Evolutionary conservation across 2,329 filamentous ascomycete species (phyloP).

Genomic region (Periconia sp.): DNA sequence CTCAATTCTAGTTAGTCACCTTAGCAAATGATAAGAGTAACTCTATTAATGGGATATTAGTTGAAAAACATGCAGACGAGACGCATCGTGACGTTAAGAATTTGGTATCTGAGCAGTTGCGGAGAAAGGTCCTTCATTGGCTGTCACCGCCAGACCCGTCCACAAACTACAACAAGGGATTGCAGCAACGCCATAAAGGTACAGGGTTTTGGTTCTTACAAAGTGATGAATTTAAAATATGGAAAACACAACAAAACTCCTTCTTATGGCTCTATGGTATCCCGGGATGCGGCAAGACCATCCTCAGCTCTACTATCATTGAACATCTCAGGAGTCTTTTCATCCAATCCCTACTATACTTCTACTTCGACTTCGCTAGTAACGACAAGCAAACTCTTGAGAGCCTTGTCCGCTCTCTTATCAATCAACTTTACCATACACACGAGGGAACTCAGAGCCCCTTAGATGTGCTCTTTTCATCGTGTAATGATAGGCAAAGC

Average conservation of each 20-base stretch:
- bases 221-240: slow-evolving; percentile 24
- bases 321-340: slow-evolving; percentile 15
- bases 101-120: too few relatives aligned
- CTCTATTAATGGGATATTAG: too few relatives aligned
- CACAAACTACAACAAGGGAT: too few relatives aligned
- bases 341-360: slow-evolving; percentile 26
- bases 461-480: slow-evolving; percentile 9
- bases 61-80: too few relatives aligned
- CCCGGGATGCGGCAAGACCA: slow-evolving; percentile 47
- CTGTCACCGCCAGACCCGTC: too few relatives aligned
- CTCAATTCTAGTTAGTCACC: too few relatives aligned
- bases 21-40: too few relatives aligned
- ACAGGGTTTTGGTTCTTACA: slow-evolving; percentile 43
- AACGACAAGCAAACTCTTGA: slow-evolving; percentile 29
- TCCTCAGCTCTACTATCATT: slow-evolving; percentile 43
- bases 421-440: not conserved
- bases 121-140: too few relatives aligned
- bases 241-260: slow-evolving; percentile 31
- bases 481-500: not conserved
- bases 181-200: slow-evolving; percentile 22
- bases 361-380: slow-evolving; percentile 41
- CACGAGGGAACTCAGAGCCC: too few relatives aligned
- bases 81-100: too few relatives aligned
- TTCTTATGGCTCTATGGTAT: slow-evolving; percentile 45
- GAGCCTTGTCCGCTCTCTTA: not conserved